Evolutionary conservation across 2,329 filamentous ascomycete species (phyloP), one percentile per base, ranked within the genome.

Genomic region (Ampelomyces quisqualis): DNA sequence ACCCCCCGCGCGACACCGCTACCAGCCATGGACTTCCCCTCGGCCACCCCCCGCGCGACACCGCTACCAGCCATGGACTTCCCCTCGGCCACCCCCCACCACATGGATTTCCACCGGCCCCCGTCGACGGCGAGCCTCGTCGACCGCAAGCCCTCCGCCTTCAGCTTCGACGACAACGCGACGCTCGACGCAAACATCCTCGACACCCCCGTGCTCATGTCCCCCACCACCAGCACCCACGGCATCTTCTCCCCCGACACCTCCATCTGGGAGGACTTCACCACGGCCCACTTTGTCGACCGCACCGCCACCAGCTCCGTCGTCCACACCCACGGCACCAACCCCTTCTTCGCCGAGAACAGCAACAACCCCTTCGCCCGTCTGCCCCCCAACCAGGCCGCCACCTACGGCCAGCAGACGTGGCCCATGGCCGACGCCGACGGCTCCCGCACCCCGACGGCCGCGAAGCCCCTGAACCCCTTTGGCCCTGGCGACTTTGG

Each of bases 381-480:
- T 45, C 74, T 84, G 47, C 73, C 75, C 17, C 65, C 73, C 26
- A 68, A 72, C 43, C 74, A 75, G 49, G 67, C 70, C 47, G 69
- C 59, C 63, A 65, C 62, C 49, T 72, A 77, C 49, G 69, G 68
- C 42, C 75, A 77, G 53, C 73, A 74, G 49, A 65, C 71, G 47
- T 90, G 86, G 86, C 73, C 81, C 34, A 77, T 71, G 29, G 28
- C 84, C 64, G 77, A 81, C 55, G 75, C 74, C 56, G 86, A 86
- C 18, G 85, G 82, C 37, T 80, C 87, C 48, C 85, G 82, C 67
- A 91, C 88, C 5, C 85, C 86, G 11, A 81, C 89, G 47, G 82
- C 81, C 47, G 75, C 80, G 50, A 90, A 87, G 62, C 82, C 81
- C 38, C 86, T 88, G 58, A 84, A 87, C 57, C 78, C 82, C 31